Base-by-base conservation (phyloP, 768 basidiomycete species). In the Galerina marginata region DNA sequence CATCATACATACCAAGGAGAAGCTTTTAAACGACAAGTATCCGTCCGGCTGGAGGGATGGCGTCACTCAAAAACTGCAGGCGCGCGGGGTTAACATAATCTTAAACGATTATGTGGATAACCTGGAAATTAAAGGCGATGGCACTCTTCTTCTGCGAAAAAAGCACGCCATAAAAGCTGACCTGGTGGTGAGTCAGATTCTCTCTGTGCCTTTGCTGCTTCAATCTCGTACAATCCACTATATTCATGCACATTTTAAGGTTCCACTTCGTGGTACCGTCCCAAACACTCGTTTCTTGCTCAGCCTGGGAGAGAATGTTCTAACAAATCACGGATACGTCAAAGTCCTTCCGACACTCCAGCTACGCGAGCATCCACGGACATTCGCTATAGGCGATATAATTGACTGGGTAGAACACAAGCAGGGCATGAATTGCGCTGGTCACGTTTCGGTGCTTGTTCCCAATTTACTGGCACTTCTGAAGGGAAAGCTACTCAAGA, bases 341-440 rank as follows among this genome's bases (percentile, higher is more conserved):
- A 83, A 82, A 60, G 80, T 91, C 12, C 67, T 72, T 25, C 78
- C 85, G 2, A 88, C 86, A 0, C 77, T 91, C 43, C 87, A 89
- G 65, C 70, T 91, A 2, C 66, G 63, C 6, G 73, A 71, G 0
- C 73, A 87, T 68, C 74, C 83, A 0, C 77, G 79, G 58, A 82
- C 91, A 12, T 90, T 87, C 57, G 91, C 89, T 0, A 78, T 74
- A 2, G 90, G 90, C 2, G 90, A 92, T 66, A 79, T 87, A 59
- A 81, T 86, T 60, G 85, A 87, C 40, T 86, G 82, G 77, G 57
- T 72, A 0, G 89, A 91, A 69, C 84, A 90, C 72, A 90, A 90
- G 66, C 87, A 81, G 48, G 67, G 71, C 4, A 72, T 61, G 10
- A 90, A 90, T 67, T 74, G 74, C 0, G 40, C 48, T 0, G 67